Conservation (phyloP, 2,329 filamentous ascomycete genomes). For the Cordyceps militaris region DNA sequence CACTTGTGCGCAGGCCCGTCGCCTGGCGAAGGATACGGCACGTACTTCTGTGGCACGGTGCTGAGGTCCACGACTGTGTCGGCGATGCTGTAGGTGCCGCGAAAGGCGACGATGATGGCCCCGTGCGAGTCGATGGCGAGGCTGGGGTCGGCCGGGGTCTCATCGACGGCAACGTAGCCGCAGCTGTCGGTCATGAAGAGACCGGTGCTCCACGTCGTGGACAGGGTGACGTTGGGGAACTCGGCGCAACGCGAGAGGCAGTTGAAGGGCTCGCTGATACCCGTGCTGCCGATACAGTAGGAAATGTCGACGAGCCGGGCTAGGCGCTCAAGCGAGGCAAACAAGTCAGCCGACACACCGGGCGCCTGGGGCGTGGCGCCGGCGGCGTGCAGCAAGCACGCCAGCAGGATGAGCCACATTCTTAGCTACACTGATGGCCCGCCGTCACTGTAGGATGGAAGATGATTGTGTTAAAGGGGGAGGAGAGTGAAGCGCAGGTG, state of each 20-base stretch:
- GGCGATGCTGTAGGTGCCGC: slow-evolving; percentile 87
- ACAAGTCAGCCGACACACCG: slow-evolving; percentile 56
- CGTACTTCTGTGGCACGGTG: slow-evolving; percentile 82
- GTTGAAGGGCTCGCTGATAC: slow-evolving; percentile 73
- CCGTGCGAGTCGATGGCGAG: slow-evolving; percentile 15
- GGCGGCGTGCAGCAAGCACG: background rate
- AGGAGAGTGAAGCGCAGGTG: background rate
- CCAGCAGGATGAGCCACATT: background rate
- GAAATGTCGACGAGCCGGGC: slow-evolving; percentile 89
- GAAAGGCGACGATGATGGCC: slow-evolving; percentile 76
- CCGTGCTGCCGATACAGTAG: slow-evolving; percentile 84
- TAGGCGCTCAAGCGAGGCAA: slow-evolving; percentile 75
- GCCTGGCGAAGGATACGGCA: slow-evolving; percentile 65
- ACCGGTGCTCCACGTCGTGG: slow-evolving; percentile 87
- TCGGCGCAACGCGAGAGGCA: slow-evolving; percentile 82
- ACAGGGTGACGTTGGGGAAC: slow-evolving; percentile 71
- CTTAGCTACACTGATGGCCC: background rate
- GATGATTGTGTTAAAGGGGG: background rate
- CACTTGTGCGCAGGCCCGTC: slow-evolving; percentile 48
- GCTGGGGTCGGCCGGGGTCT: slow-evolving; percentile 30
- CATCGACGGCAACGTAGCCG: slow-evolving; percentile 88
- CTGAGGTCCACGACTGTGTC: slow-evolving; percentile 89
- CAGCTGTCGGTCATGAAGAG: slow-evolving; percentile 81
- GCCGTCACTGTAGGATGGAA: background rate
- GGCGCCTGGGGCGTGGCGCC: background rate